These are phyloP conservation scores for rapeseed (Brassica napus) DNA, from an alignment of 345 rosid genomes.

Conservation along the genomic window DNA sequence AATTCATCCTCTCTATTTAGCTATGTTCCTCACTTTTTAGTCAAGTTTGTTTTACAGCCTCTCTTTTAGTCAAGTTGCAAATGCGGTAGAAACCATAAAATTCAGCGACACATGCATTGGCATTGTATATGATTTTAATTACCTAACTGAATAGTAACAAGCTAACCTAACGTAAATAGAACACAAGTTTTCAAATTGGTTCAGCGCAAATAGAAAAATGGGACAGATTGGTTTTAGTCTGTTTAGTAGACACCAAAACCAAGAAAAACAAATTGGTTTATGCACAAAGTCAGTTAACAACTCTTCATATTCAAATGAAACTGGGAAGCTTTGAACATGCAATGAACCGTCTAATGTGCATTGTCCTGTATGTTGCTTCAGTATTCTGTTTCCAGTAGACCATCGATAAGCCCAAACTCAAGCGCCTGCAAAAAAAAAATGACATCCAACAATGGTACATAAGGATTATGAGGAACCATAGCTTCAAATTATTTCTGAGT, in stretches of 20 bases:
- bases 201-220: background rate
- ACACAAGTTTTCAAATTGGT: background rate
- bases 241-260: constrained; percentile 1
- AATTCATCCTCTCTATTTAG: background rate
- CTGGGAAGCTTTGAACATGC: constrained; percentile 21
- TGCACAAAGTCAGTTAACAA: constrained; percentile 25
- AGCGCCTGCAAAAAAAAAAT: constrained; percentile 55
- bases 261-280: constrained; percentile 12
- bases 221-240: background rate
- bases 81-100: background rate
- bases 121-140: constrained; percentile 8
- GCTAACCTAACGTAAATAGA: background rate
- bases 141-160: constrained; percentile 20
- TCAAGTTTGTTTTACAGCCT: background rate
- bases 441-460: background rate
- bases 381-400: constrained; percentile 73
- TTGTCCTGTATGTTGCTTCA: constrained; percentile 32
- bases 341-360: background rate
- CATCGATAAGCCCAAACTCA: constrained; percentile 86
- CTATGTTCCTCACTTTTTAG: background rate
- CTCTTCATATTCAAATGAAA: constrained; percentile 21
- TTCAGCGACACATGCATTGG: constrained; percentile 31
- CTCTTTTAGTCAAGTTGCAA: background rate
- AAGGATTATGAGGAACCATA: background rate
- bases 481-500: background rate